These are phyloP conservation scores for Eucalyptus camaldulensis DNA, from an alignment of 345 rosid genomes.

Conservation along the genomic window DNA sequence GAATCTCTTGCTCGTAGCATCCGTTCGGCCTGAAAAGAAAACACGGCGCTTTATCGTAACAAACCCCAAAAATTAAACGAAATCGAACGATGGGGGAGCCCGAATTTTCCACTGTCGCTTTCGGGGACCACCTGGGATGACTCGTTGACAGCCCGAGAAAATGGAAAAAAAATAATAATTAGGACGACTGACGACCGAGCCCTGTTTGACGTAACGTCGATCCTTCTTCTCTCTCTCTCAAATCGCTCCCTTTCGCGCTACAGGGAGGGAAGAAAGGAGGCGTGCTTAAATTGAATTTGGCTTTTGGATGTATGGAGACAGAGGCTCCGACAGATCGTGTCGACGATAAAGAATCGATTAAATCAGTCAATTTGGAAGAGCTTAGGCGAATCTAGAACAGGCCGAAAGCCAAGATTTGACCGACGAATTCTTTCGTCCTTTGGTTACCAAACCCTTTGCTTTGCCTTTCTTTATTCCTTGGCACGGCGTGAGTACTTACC, in stretches of 20 bases:
- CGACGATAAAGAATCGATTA: background rate
- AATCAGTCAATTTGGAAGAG: background rate
- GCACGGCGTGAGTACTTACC: background rate
- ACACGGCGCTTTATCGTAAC: background rate
- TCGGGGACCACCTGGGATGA: background rate
- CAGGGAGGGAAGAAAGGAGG: background rate
- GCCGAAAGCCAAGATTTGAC: background rate
- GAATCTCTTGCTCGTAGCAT: background rate
- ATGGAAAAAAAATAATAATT: background rate
- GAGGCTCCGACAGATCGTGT: background rate
- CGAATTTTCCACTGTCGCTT: background rate
- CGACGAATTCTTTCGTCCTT: background rate
- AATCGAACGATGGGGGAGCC: background rate
- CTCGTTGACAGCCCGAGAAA: background rate
- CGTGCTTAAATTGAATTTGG: background rate
- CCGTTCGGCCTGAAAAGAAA: background rate
- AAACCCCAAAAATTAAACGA: background rate
- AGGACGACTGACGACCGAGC: background rate
- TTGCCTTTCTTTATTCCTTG: background rate
- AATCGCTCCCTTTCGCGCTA: background rate
- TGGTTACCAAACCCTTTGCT: background rate
- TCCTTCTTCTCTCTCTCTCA: background rate
- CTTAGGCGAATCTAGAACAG: background rate
- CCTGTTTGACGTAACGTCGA: background rate
- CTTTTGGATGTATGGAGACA: background rate